Percentiles rank a stretch among this genome's conserved stretches.
These are phyloP conservation scores for Brasilioporus rufonigricans DNA, from an alignment of 768 basidiomycete species.

Conservation along the genomic window DNA sequence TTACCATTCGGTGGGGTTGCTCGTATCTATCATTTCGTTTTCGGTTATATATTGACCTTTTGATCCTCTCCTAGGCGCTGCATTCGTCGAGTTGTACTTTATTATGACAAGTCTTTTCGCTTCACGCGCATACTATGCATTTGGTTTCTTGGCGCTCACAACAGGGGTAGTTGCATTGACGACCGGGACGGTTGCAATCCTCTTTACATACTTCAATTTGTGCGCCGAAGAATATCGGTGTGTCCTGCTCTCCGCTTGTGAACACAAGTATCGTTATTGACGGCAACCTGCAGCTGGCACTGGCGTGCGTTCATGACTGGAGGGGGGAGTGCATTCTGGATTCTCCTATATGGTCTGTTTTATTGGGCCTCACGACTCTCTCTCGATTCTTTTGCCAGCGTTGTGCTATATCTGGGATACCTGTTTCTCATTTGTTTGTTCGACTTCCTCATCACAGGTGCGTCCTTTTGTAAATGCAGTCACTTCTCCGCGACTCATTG, in stretches of 20 bases:
- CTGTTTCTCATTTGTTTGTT: slow-evolving; percentile 78
- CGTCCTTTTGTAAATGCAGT: slow-evolving; percentile 1
- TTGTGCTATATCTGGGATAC: slow-evolving; percentile 88
- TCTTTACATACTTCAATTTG: slow-evolving; percentile 86
- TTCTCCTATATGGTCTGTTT: slow-evolving; percentile 83
- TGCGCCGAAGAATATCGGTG: slow-evolving; percentile 95
- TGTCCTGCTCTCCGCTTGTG: slow-evolving; percentile 15
- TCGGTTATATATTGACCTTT: slow-evolving; percentile 1
- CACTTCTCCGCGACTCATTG: slow-evolving; percentile 1
- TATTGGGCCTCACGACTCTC: slow-evolving; percentile 88
- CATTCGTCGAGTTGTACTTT: slow-evolving; percentile 94
- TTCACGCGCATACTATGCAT: slow-evolving; percentile 91
- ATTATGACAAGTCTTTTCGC: slow-evolving; percentile 90
- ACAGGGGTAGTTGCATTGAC: slow-evolving; percentile 81
- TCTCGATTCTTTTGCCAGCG: slow-evolving; percentile 76
- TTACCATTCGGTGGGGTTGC: slow-evolving; percentile 74
- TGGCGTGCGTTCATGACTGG: slow-evolving; percentile 94
- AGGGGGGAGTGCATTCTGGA: slow-evolving; percentile 91
- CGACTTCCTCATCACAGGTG: slow-evolving; percentile 86
- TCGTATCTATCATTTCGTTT: neutral
- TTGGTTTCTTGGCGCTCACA: slow-evolving; percentile 90
- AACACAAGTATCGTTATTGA: slow-evolving; percentile 1
- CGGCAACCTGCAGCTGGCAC: slow-evolving; percentile 69
- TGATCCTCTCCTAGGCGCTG: slow-evolving; percentile 59
- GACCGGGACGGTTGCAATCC: slow-evolving; percentile 86